Base-by-base conservation (phyloP, 768 basidiomycete species). In the Boletus huronensis region DNA sequence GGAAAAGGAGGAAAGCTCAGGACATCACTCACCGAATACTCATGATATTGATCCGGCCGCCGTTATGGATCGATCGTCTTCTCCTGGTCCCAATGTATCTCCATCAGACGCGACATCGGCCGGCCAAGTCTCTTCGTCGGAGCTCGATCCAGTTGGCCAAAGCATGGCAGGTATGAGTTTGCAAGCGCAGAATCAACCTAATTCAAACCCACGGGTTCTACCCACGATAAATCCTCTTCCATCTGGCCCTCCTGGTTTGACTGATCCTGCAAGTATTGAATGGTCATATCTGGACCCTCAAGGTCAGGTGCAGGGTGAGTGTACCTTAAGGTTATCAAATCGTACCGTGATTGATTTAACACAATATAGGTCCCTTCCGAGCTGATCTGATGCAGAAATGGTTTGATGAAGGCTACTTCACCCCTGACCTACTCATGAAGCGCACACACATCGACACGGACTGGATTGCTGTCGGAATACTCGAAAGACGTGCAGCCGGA, bases 271-370 rank as follows among this genome's bases (percentile, higher is more conserved):
- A 28, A 78, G 71, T 58, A 71, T 94, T 21, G 84, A 91, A 67
- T 98, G 94, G 94, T 88, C 85, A 23, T 98, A 98, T 70, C 82
- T 93, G 47, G 94, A 98, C 67, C 93, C 93, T 19, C 83, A 88
- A 60, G 93, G 94, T n/a, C 82, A 88, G 55, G 75, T 95, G 39
- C 94, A 98, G 83, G 94, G 93, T 92, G 62, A 60, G 72, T 60
- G 6, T 38, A 23, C 32, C 10, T 39, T 6, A 3, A 3, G 13
- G 35, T 46, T 19, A 19, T 23, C 42, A 42, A 21, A 29, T 47
- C 7, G 32, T 38, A 35, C 39, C 43, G 50, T 41, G 44, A 49
- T 46, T 10, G n/a, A 55, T 46, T 35, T 14, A 11, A 52, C 56
- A 23, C 26, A 19, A 38, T 61, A 19, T 58, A 96, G 93, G 94